Evolutionary conservation across 768 basidiomycete genomes (phyloP), one percentile per base, ranked within the genome.

Genomic region (Omphalotus guepiniiformis): DNA sequence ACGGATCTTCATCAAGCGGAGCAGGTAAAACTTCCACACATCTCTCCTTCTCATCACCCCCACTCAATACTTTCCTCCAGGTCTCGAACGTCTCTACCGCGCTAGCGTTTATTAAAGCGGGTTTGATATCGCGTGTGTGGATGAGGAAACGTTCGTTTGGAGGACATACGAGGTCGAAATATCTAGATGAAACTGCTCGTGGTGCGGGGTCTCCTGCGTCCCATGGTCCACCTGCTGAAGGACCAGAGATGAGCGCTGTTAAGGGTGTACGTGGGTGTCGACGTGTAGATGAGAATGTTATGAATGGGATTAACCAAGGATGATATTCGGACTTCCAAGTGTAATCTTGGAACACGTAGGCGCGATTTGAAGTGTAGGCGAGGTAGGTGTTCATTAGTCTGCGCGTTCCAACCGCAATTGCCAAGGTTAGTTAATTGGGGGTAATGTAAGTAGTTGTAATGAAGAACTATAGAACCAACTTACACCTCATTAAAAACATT

Each of bases 331-430:
- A 55, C 21, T 68, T 65, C 72, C 73, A 75, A 11, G 63, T 37
- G 48, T 72, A 76, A 30, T 71, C 69, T 42, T 66, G 59, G 57
- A 76, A 78, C 0, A 78, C 78, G 41, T 78, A 79, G 9, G 74
- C 64, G 12, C 79, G 69, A 13, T 70, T 67, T 0, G 76, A 72
- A 26, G 62, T 62, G 53, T 75, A 73, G 0, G 78, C 75, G 13
- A 80, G 66, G 48, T 73, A 67, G 0, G 72, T 65, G 50, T 74
- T 73, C 72, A 80, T 71, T 3, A 80, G 62, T 16, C 76, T 76
- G n/a, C n/a, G n/a, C n/a, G n/a, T n/a, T n/a, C n/a, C n/a, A n/a
- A n/a, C n/a, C n/a, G n/a, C n/a, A n/a, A n/a, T n/a, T n/a, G n/a
- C n/a, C n/a, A n/a, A n/a, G n/a, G n/a, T n/a, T n/a, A n/a, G n/a